Conservation (phyloP, 169 alveolate genomes). For the Babesia divergens region DNA sequence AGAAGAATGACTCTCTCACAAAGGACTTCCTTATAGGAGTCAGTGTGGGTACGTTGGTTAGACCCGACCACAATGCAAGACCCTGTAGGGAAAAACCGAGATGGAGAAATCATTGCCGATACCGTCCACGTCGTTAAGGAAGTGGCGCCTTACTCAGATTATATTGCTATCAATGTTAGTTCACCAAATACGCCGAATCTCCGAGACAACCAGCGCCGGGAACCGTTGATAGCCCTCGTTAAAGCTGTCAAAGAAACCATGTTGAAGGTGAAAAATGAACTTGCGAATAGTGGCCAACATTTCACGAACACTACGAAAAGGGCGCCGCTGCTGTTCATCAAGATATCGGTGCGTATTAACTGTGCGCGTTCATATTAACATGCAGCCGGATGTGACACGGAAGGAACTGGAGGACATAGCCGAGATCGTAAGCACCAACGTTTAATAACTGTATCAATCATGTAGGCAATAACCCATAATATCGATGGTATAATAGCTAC, state of each 20-base stretch:
- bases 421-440: slow-evolving; percentile 51
- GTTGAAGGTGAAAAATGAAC: slow-evolving; percentile 39
- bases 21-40: slow-evolving; percentile 78
- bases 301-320: slow-evolving; percentile 48
- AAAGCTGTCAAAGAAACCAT: slow-evolving; percentile 64
- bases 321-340: slow-evolving; percentile 49
- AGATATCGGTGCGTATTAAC: slow-evolving; percentile 50
- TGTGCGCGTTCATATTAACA: not conserved
- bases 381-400: slow-evolving; percentile 76
- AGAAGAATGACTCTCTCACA: slow-evolving; percentile 70
- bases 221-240: slow-evolving; percentile 65
- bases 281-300: not conserved
- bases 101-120: slow-evolving; percentile 71
- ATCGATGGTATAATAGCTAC: slow-evolving; percentile 82
- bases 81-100: slow-evolving; percentile 68
- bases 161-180: slow-evolving; percentile 78
- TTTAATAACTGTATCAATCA: not conserved
- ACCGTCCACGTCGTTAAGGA: slow-evolving; percentile 57
- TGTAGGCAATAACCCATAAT: slow-evolving; percentile 67
- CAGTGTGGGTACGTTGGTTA: slow-evolving; percentile 69
- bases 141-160: slow-evolving; percentile 80
- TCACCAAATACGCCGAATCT: slow-evolving; percentile 85
- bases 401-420: slow-evolving; percentile 79
- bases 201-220: slow-evolving; percentile 73
- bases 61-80: too few relatives aligned